Evolutionary conservation across 225 moss, liverwort and hornwort genomes (phyloP), one percentile per base, ranked within the genome.

Genomic region (Neckera pumila): DNA sequence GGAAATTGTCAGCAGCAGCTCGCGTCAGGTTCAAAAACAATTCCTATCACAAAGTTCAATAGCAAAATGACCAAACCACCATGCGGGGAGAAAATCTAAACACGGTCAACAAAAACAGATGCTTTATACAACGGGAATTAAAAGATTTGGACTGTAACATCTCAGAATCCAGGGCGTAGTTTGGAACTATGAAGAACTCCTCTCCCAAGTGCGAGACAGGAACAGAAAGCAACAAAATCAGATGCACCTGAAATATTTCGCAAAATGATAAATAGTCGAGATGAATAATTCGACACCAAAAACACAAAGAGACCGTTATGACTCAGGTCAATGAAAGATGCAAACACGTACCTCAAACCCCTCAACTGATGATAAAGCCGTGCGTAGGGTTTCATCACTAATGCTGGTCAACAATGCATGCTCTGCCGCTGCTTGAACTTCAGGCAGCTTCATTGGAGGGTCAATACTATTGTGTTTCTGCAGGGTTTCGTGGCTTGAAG

Each of bases 401-500:
- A 92, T 86, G 73, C 91, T 96, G 57, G 93, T 93, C 86, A 97
- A 90, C 67, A 99, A 89, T 88, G 99, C 99, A 93, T 96, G 94
- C 84, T 99, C 99, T 81, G 99, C 97, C 85, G 99, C 99, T 86
- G 95, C 95, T 93, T 97, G 97, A 89, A 99, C 94, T 92, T 99
- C 99, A 28, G 89, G 93, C 81, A 99, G 92, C 88, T 94, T 99
- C 97, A 99, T 99, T 42, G 95, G 99, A 38, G 89, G 91, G 73
- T 99, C 96, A 84, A 95, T 95, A 87, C 87, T 91, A 88, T 89
- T 87, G 57, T 85, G 65, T 34, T 85, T 74, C 79, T 89, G 82
- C 87, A 91, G 43, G 60, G 73, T 75, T 89, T 84, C 84, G 17
- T 76, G 76, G 70, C 67, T 79, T 79, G 90, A 85, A 75, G 87